These are phyloP conservation scores for Thoreauomyces humboldtii DNA, from an alignment of 192 early-diverging fungal genomes.

Conservation along the genomic window DNA sequence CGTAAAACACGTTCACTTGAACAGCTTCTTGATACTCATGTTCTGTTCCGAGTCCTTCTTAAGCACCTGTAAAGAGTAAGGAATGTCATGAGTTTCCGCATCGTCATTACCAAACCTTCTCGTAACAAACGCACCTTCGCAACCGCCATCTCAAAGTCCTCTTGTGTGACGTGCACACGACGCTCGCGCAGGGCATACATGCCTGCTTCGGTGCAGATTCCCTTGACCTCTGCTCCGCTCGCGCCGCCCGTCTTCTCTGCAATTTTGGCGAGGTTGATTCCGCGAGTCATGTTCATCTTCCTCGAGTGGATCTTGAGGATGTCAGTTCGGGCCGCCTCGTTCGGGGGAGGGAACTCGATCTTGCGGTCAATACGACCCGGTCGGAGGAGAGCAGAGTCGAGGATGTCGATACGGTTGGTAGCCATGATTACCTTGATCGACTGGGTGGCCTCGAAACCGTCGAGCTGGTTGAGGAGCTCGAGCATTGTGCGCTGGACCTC, in stretches of 20 bases:
- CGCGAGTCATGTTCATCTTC: slow-evolving; percentile 73
- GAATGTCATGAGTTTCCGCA: neutral
- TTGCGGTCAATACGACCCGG: slow-evolving; percentile 96
- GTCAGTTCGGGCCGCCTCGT: slow-evolving; percentile 89
- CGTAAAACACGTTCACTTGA: no score
- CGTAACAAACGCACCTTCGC: slow-evolving; percentile 65
- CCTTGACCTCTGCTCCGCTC: slow-evolving; percentile 98
- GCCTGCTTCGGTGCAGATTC: slow-evolving; percentile 97
- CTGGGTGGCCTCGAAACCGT: slow-evolving; percentile 79
- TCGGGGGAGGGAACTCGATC: slow-evolving; percentile 98
- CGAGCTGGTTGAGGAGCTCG: slow-evolving; percentile 96
- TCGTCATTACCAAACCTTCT: no score
- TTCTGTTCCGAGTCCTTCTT: slow-evolving; percentile 98
- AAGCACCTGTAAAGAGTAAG: slow-evolving; percentile 62
- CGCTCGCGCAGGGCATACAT: slow-evolving; percentile 98
- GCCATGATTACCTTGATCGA: slow-evolving; percentile 86
- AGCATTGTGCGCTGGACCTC: slow-evolving; percentile 99
- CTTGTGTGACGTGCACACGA: slow-evolving; percentile 98
- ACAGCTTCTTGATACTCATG: slow-evolving; percentile 94
- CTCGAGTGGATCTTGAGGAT: slow-evolving; percentile 95
- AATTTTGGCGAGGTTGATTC: slow-evolving; percentile 94
- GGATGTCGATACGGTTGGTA: slow-evolving; percentile 96
- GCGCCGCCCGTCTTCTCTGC: slow-evolving; percentile 93
- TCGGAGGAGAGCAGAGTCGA: slow-evolving; percentile 92
- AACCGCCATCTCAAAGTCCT: slow-evolving; percentile 99